Evolutionary conservation across 257 asterid genomes (phyloP).

Genomic region (Gentiana straminea): DNA sequence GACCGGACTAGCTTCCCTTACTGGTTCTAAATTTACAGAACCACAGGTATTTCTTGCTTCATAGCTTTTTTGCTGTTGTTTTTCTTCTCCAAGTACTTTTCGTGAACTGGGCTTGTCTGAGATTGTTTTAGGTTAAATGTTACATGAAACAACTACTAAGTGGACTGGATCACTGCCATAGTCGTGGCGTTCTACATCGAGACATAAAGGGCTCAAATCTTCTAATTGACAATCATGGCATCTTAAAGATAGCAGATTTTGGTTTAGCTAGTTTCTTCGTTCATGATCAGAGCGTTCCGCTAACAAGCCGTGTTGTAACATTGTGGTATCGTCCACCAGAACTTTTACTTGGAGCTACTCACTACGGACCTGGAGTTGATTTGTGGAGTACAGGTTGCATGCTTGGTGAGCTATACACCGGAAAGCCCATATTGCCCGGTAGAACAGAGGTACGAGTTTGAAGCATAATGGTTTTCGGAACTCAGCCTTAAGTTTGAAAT

Average conservation of each 20-base stretch:
- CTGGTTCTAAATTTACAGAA: conserved; percentile 56
- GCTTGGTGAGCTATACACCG: conserved; percentile 60
- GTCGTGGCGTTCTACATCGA: conserved; percentile 55
- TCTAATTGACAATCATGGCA: conserved; percentile 47
- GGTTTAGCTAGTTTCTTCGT: conserved; percentile 56
- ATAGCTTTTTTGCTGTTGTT: not conserved
- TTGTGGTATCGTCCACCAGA: conserved; percentile 86
- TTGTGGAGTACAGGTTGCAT: conserved; percentile 79
- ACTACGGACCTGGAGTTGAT: conserved; percentile 68
- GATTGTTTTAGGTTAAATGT: conserved; percentile 46
- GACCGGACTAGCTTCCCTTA: conserved; percentile 55
- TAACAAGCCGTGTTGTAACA: conserved; percentile 85
- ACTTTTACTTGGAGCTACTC: conserved; percentile 66
- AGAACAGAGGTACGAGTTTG: conserved; percentile 50
- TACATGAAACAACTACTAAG: conserved; percentile 71
- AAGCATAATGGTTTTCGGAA: too few relatives aligned
- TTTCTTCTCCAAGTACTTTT: not conserved
- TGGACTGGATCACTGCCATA: conserved; percentile 69
- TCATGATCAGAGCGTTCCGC: conserved; percentile 31
- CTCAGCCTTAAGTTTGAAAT: not conserved
- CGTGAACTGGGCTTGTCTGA: not conserved
- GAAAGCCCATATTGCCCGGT: conserved; percentile 76
- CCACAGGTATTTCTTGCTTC: conserved; percentile 35
- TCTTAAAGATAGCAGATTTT: conserved; percentile 70
- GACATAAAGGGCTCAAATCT: conserved; percentile 76